Evolutionary conservation across 129 eudicot genomes (phyloP).

Genomic region (Escallonia rubra): DNA sequence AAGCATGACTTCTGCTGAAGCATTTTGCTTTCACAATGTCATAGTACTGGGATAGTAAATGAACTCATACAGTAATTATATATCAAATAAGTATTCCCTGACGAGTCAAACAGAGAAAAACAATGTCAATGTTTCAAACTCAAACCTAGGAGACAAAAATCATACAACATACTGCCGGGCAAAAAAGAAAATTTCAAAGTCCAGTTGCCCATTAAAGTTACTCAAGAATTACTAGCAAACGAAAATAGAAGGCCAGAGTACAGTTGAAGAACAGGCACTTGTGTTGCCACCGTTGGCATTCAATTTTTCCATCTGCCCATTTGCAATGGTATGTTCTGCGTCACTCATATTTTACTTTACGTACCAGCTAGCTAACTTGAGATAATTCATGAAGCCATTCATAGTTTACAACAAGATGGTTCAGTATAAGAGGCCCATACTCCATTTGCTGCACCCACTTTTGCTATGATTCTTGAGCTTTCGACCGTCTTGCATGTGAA

Average conservation of each 20-base stretch:
- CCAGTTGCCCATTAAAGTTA: neutral
- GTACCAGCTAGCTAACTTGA: neutral
- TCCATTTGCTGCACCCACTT: no score
- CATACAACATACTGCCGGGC: neutral
- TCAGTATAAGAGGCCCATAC: neutral
- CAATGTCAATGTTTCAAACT: neutral
- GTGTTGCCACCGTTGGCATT: neutral
- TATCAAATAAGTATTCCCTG: no score
- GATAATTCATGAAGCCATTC: neutral
- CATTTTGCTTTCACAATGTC: no score
- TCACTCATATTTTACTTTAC: neutral
- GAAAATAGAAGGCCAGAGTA: neutral
- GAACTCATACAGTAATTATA: no score
- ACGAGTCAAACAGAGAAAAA: no score
- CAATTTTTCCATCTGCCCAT: neutral
- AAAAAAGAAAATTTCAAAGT: neutral
- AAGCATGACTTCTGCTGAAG: no score
- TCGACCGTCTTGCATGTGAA: no score
- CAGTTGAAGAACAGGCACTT: neutral
- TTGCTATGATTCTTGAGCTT: no score
- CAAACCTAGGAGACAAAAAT: neutral
- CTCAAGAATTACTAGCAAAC: neutral
- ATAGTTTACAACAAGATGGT: neutral
- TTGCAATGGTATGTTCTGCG: neutral
- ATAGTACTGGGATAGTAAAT: no score